These are phyloP conservation scores for Grigorovia yakushimaensis DNA, from an alignment of 805 yeast genomes.

Conservation along the genomic window DNA sequence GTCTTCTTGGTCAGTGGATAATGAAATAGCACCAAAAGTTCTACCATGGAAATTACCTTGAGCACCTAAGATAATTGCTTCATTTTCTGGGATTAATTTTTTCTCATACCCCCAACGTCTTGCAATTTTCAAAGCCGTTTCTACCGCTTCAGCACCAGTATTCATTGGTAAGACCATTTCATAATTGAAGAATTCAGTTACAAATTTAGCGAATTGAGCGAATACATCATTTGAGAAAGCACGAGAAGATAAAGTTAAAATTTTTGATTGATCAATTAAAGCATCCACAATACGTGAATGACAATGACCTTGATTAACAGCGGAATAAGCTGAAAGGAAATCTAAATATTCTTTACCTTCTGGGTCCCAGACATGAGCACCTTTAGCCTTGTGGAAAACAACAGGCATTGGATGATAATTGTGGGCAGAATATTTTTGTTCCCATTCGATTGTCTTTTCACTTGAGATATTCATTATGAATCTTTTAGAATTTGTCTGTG, in stretches of 20 bases:
- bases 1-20: constrained; percentile 86
- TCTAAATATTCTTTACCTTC: constrained; percentile 92
- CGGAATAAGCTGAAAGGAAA: constrained; percentile 89
- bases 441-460: constrained; percentile 53
- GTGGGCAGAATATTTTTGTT: constrained; percentile 81
- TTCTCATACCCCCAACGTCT: constrained; percentile 94
- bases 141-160: constrained; percentile 98
- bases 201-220: constrained; percentile 76
- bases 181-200: constrained; percentile 81
- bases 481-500: no score
- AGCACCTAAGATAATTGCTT: constrained; percentile 83
- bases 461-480: constrained; percentile 33
- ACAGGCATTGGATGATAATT: constrained; percentile 96
- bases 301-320: constrained; percentile 97
- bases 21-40: constrained; percentile 87
- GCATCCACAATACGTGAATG: constrained; percentile 88
- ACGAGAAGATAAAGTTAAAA: constrained; percentile 77
- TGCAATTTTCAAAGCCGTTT: constrained; percentile 86
- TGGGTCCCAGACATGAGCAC: constrained; percentile 97
- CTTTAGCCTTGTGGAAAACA: constrained; percentile 75
- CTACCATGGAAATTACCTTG: constrained; percentile 93
- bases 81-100: constrained; percentile 72
- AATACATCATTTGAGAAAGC: constrained; percentile 88
- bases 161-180: constrained; percentile 96
- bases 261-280: constrained; percentile 75